These are phyloP conservation scores for Solanum ossicruentum DNA, from an alignment of 257 asterid species.

Conservation along the genomic window DNA sequence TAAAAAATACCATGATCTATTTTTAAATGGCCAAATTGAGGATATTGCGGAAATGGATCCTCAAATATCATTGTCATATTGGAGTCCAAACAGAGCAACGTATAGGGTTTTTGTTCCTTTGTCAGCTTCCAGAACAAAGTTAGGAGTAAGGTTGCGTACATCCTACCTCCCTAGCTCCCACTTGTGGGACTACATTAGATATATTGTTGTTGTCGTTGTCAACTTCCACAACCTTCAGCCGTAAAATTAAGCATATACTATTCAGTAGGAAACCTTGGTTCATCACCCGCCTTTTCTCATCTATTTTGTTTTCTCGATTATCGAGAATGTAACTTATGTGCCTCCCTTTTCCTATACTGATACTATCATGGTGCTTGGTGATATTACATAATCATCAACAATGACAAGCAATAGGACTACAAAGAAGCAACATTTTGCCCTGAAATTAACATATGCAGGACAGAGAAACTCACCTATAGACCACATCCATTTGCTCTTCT, in stretches of 20 bases:
- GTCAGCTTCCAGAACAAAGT: background rate
- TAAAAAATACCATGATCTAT: background rate
- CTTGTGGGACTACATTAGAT: background rate
- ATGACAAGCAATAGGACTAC: background rate
- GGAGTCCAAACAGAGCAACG: background rate
- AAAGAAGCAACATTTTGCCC: background rate
- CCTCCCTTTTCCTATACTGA: background rate
- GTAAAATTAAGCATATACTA: background rate
- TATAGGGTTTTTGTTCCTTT: background rate
- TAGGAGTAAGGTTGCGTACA: background rate
- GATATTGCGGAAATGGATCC: background rate
- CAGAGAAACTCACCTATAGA: conserved; percentile 47
- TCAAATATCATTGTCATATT: background rate
- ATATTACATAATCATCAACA: background rate
- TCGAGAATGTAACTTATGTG: background rate
- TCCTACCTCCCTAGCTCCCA: background rate
- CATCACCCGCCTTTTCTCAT: background rate
- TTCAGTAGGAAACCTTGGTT: background rate
- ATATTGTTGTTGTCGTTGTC: background rate
- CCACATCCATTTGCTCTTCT: conserved; percentile 90
- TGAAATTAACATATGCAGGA: background rate
- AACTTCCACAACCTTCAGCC: background rate
- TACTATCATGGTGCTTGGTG: background rate
- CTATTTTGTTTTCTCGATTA: background rate
- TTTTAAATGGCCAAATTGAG: background rate